Evolutionary conservation across 345 rosid genomes (phyloP).

Genomic region (Salix viminalis): DNA sequence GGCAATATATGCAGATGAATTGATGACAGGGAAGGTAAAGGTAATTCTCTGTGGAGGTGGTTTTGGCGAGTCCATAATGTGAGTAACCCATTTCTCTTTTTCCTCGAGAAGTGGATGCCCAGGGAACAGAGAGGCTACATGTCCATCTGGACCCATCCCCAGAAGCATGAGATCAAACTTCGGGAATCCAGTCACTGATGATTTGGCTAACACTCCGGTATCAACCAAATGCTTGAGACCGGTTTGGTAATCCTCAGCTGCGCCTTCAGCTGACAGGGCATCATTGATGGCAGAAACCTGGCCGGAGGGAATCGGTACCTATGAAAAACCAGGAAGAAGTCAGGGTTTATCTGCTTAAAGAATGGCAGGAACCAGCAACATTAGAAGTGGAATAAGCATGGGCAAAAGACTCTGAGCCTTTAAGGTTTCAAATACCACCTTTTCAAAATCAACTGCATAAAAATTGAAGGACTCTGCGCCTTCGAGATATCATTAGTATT

Average conservation of each 20-base stretch:
- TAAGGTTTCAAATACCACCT: too few relatives aligned
- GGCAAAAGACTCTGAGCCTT: too few relatives aligned
- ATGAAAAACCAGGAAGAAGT: background rate
- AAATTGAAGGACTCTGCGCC: too few relatives aligned
- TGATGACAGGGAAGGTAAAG: slow-evolving; percentile 75
- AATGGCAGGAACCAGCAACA: too few relatives aligned
- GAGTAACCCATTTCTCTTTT: slow-evolving; percentile 61
- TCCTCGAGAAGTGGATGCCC: slow-evolving; percentile 61
- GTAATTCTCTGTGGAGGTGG: slow-evolving; percentile 80
- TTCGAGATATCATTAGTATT: too few relatives aligned
- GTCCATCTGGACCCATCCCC: slow-evolving; percentile 92
- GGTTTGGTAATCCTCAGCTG: slow-evolving; percentile 76
- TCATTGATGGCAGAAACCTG: slow-evolving; percentile 73
- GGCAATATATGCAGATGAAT: slow-evolving; percentile 62
- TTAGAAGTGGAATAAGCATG: too few relatives aligned
- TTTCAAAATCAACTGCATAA: too few relatives aligned
- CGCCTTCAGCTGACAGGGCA: slow-evolving; percentile 60
- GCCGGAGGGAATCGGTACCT: slow-evolving; percentile 51
- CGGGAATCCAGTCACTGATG: slow-evolving; percentile 53
- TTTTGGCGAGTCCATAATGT: slow-evolving; percentile 66
- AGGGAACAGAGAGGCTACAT: slow-evolving; percentile 70
- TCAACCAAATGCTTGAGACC: slow-evolving; percentile 51
- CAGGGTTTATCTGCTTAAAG: too few relatives aligned
- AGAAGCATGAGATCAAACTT: slow-evolving; percentile 79
- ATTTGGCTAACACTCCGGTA: slow-evolving; percentile 27